These are phyloP conservation scores for Verticillium albo-atrum DNA, from an alignment of 2,329 filamentous ascomycete species.

Conservation along the genomic window DNA sequence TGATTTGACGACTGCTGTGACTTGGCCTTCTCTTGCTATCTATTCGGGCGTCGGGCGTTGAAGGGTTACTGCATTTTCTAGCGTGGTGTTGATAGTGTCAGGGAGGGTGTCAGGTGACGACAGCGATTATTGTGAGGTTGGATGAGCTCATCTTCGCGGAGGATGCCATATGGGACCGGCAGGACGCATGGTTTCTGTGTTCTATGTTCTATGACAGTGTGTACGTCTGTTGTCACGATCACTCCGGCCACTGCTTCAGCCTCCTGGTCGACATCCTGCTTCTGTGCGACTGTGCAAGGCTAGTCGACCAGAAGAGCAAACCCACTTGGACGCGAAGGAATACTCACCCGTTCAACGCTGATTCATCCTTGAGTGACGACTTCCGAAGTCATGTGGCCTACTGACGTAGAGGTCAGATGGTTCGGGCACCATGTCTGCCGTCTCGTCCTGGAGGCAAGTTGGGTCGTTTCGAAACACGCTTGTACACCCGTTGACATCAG, in stretches of 20 bases:
- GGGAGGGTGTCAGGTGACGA: no score
- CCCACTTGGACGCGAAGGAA: not conserved
- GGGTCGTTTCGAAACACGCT: not conserved
- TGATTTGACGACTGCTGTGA: not conserved
- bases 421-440: not conserved
- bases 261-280: no score
- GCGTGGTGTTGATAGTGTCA: not conserved
- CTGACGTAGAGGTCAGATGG: not conserved
- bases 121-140: no score
- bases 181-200: no score
- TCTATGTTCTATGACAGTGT: no score
- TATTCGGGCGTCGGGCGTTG: not conserved
- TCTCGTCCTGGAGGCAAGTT: not conserved
- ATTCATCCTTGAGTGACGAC: not conserved
- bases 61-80: not conserved
- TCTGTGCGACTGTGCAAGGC: no score
- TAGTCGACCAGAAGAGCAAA: no score
- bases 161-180: no score
- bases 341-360: not conserved
- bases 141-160: no score
- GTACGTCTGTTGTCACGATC: no score
- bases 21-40: no score
- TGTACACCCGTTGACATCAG: not conserved
- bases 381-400: not conserved
- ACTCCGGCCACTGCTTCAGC: no score